Evolutionary conservation across 169 alveolate species (phyloP), one percentile per base, ranked within the genome.

Genomic region (Eimeria nieschulzi): DNA sequence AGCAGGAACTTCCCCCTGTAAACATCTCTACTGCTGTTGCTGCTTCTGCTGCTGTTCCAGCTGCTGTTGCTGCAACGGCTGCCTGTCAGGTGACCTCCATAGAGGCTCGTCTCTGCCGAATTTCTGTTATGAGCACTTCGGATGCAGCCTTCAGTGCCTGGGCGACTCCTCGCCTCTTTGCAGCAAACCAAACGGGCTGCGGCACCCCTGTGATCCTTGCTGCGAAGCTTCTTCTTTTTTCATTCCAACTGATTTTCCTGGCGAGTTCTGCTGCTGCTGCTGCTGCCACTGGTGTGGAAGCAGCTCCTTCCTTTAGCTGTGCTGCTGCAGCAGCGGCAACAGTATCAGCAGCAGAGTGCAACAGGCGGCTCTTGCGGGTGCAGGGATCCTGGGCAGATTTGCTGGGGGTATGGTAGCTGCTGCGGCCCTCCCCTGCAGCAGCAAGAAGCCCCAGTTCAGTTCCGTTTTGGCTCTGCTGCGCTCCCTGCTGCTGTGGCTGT

Each of bases 171-270:
- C 88, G 23, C 56, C 88, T 80, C 88, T 80, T 80, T 8, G 76
- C 88, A 80, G 88, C 88, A 39, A 80, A 80, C 88, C 88, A 80
- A 39, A 80, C 88, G 0, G 88, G 88, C 76, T 80, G 88, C 26
- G 73, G 25, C 56, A 80, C 76, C 61, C 88, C 88, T 63, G 23
- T 80, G 7, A 80, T 80, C 61, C 55, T 80, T 61, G 88, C 88
- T 33, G 88, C 88, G 13, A 59, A 80, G 88, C 88, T 80, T 54
- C 88, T 61, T 25, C 88, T 25, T 63, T 80, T 80, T 59, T 80
- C 88, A 76, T 80, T 80, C 88, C 88, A 80, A 59, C 76, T 80
- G 33, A 80, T 80, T 26, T 80, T 80, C 25, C 19, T 80, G 17
- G 88, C 88, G 26, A 80, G 56, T 80, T 80, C 88, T 1, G 88